A percentile compares a stretch with the other conserved stretches of the same genome.
These are phyloP conservation scores for Aspergillus sp. DNA, from an alignment of 2,329 filamentous ascomycete species.

Conservation along the genomic window DNA sequence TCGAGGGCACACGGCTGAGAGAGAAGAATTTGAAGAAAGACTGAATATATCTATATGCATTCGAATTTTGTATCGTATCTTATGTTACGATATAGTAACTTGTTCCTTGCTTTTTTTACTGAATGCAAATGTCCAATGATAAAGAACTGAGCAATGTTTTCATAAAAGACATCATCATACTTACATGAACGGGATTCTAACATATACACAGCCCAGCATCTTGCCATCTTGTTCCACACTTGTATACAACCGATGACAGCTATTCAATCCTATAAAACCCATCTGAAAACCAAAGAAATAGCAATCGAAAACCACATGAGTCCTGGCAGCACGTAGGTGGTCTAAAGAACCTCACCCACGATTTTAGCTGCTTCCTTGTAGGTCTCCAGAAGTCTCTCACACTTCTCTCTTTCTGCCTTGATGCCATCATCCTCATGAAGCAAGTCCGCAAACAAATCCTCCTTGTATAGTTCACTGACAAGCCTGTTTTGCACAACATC, in stretches of 20 bases:
- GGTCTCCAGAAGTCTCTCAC: conserved; percentile 87
- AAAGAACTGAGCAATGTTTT: conserved; percentile 2
- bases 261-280: no score
- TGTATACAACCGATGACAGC: background rate
- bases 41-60: conserved; percentile 13
- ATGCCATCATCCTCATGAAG: conserved; percentile 96
- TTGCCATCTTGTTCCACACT: background rate
- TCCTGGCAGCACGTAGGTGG: background rate
- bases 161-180: background rate
- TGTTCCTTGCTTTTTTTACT: background rate
- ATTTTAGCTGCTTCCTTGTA: conserved; percentile 98
- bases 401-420: conserved; percentile 97
- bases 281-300: no score
- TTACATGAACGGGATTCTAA: background rate
- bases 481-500: conserved; percentile 96
- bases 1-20: conserved; percentile 50
- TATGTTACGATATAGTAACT: background rate
- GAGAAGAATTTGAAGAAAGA: conserved; percentile 16
- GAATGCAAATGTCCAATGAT: conserved; percentile 2
- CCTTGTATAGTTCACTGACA: conserved; percentile 92
- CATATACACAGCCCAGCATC: background rate
- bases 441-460: conserved; percentile 81
- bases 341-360: conserved; percentile 84
- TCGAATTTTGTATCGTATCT: conserved; percentile 5
- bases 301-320: background rate